Evolutionary conservation across 2,329 filamentous ascomycete species (phyloP), one percentile per base, ranked within the genome.

Genomic region (Sphaerulina musiva): DNA sequence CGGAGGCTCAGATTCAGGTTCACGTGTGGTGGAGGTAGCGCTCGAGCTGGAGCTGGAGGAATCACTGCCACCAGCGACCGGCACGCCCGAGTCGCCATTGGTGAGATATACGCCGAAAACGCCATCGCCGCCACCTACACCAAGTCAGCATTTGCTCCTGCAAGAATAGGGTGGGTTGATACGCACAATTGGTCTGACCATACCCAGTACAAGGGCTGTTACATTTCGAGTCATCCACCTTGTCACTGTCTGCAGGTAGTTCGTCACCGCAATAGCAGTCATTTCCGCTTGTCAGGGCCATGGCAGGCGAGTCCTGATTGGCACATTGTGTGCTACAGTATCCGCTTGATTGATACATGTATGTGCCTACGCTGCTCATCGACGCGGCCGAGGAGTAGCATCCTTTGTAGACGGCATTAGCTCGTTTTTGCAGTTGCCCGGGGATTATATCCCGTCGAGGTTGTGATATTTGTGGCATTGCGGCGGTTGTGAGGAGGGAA

Each of bases 211-310:
- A 95, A 0, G 75, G 67, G 26, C 76, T 78, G 66, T 80, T 76
- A 72, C 90, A 95, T 14, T 81, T 72, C 7, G 68, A 68, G 65
- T 85, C 78, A 46, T 78, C 73, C 8, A 81, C 78, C 56, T 83
- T 68, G 42, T 75, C 73, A n/a, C 73, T 73, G 38, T 74, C 64
- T n/a, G 83, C 75, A 0, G 90, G 90, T 46, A 90, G 78, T 56
- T 78, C 71, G 59, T 81, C 74, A 55, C 89, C 90, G 66, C 90
- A 95, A 65, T 77, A 87, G 72, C 90, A 95, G 59, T 81, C 72
- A 14, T 77, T 74, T n/a, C 80, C 80, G n/a, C 78, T 77, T 6
- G 78, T 80, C 41, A 88, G 72, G 32, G 78, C 89, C 64, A 84
- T 82, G 6, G 89, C 85, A 1, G 76, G 61, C 34, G 78, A 75